Evolutionary conservation across 2,329 filamentous ascomycete species (phyloP), one percentile per base, ranked within the genome.

Genomic region (Salinomyces thailandicus): DNA sequence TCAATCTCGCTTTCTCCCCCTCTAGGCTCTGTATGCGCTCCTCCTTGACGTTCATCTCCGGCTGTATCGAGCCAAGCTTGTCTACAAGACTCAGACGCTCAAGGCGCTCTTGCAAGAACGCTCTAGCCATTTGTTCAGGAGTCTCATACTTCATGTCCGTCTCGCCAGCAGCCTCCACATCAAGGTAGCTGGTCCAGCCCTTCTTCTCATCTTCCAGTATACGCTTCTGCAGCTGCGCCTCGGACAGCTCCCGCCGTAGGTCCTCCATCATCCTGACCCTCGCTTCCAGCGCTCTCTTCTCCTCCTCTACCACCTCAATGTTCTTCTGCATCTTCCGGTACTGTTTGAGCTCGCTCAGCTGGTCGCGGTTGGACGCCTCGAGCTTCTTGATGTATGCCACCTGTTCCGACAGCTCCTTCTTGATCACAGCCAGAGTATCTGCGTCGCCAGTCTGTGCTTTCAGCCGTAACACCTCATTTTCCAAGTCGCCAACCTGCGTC

Each of bases 221-320:
- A 52, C 93, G 84, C 36, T 83, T 79, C 53, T 94, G 86, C 26
- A 93, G 70, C 43, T 82, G 75, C 14, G 81, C 75, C 55, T 94
- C 89, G 7, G 75, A 71, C 9, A 96, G 68, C 53, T 95, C 83
- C 18, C 74, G 69, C 52, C 91, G 77, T 7, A 94, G 53, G 9
- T 75, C 69, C 39, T 84, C 77, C 59, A 89, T 80, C 24, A 81
- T 68, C 42, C 85, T 77, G 1, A 98, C 59, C 53, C 78, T 85
- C 19, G 79, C 77, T 58, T 91, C 81, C 15, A 98, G 64, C 0
- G 77, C 75, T 43, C 84, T 72, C 67, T 96, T 96, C 64, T 98
- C 86, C 58, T 98, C 91, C 56, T 98, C 86, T 0, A 96, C 82
- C 2, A 98, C 75, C 53, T 94, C 85, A 1, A 94, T 79, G n/a